A percentile compares a stretch with the other conserved stretches of the same genome.
phyloP scores from a whole-genome alignment of 208 protist genomes.

The Sergeia podlipaevii region DNA sequence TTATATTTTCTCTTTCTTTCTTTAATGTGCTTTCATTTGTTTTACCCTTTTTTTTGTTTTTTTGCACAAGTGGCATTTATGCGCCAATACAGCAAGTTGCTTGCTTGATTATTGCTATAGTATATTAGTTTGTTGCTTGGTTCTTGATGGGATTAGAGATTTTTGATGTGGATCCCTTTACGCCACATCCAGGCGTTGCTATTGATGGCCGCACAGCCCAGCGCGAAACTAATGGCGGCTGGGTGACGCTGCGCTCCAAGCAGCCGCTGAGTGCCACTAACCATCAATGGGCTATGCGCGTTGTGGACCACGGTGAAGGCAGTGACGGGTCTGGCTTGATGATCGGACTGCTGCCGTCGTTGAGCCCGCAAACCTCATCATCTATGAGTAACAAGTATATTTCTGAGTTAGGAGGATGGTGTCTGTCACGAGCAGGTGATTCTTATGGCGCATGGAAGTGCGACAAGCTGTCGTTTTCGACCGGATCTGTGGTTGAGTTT shows the following conservation, averaged over 20 bases:
- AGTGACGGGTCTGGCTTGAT: conserved; percentile 87
- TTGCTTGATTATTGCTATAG: conserved; percentile 2
- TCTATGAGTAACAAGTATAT: conserved; percentile 87
- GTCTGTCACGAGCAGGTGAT: conserved; percentile 82
- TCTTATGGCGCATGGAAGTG: conserved; percentile 89
- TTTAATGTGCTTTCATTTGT: too few species aligned
- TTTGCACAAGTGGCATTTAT: too few species aligned
- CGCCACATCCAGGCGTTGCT: conserved; percentile 81
- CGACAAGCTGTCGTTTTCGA: conserved; percentile 78
- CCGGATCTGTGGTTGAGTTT: conserved; percentile 88
- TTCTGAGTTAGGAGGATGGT: conserved; percentile 89
- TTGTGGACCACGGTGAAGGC: conserved; percentile 88
- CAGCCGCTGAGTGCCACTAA: conserved; percentile 60
- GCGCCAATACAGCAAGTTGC: too few species aligned
- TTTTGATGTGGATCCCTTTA: conserved; percentile 73
- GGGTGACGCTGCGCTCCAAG: conserved; percentile 85
- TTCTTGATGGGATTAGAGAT: conserved; percentile 88
- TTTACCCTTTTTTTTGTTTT: too few species aligned
- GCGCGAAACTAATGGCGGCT: conserved; percentile 87
- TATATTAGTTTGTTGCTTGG: too few species aligned
- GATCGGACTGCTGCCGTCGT: conserved; percentile 80
- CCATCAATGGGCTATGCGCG: conserved; percentile 83
- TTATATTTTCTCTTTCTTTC: too few species aligned
- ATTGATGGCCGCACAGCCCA: conserved; percentile 61
- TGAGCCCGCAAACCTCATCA: conserved; percentile 33